A percentile compares a stretch with the other conserved stretches of the same genome.
Evolutionary conservation across 1,284 basidiomycete genomes (phyloP).

Genomic region (Apiotrichum porosum): DNA sequence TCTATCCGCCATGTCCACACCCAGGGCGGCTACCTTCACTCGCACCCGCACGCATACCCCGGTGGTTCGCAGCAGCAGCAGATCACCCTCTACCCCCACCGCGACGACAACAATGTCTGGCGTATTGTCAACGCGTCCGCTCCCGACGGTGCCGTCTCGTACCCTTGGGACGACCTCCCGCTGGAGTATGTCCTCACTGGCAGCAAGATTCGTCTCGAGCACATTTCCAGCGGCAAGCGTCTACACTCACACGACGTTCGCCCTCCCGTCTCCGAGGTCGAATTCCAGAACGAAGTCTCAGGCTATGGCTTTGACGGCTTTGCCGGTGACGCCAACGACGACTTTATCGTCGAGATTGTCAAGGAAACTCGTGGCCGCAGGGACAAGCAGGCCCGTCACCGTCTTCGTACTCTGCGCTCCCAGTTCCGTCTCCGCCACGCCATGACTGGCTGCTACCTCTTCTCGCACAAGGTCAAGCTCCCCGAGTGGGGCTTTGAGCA

Average conservation of each 20-base stretch:
- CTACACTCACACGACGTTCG: conserved; percentile 93
- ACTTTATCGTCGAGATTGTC: conserved; percentile 89
- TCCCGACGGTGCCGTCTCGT: conserved; percentile 51
- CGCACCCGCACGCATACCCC: conserved; percentile 85
- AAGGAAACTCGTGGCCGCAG: conserved; percentile 48
- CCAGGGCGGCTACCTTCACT: conserved; percentile 96
- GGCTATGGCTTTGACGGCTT: conserved; percentile 72
- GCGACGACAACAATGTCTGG: conserved; percentile 90
- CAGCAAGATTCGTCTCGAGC: conserved; percentile 75
- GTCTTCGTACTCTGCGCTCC: conserved; percentile 74
- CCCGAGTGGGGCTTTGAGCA: conserved; percentile 98
- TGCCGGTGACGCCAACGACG: conserved; percentile 77
- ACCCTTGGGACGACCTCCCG: conserved; percentile 58
- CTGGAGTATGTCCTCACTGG: conserved; percentile 64
- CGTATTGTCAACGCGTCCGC: conserved; percentile 65
- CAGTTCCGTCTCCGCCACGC: conserved; percentile 80
- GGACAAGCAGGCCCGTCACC: conserved; percentile 64
- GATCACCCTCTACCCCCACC: conserved; percentile 94
- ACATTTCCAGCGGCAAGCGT: conserved; percentile 73
- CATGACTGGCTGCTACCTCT: conserved; percentile 89
- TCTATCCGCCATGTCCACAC: conserved; percentile 88
- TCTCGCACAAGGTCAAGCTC: conserved; percentile 94
- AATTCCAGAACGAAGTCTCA: conserved; percentile 98
- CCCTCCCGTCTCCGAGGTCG: conserved; percentile 94
- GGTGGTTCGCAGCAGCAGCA: conserved; percentile 81